A percentile compares a stretch with the other conserved stretches of the same genome.
Conservation (phyloP, 2,329 filamentous ascomycete genomes). For the Phaeosphaeriaceae sp. region DNA sequence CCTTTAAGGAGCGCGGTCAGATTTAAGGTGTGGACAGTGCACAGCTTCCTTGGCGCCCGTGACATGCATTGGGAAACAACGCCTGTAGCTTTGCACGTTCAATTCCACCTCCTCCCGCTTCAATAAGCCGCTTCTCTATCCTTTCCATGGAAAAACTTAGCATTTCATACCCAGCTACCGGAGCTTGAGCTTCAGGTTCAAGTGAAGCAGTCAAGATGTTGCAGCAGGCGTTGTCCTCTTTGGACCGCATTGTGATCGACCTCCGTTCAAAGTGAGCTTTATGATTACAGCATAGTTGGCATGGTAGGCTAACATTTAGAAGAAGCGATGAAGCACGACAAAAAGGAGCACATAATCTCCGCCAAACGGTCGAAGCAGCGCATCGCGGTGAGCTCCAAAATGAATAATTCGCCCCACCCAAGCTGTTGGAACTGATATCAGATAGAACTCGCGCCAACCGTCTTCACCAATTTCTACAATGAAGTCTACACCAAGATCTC, state of each 20-base stretch:
- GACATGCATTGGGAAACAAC: constrained; percentile 16
- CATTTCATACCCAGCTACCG: constrained; percentile 28
- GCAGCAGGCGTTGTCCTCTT: constrained; percentile 43
- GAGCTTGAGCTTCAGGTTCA: constrained; percentile 34
- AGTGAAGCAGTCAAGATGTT: constrained; percentile 48
- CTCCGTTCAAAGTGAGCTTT: constrained; percentile 60
- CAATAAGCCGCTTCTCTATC: constrained; percentile 17
- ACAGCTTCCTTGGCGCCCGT: constrained; percentile 24
- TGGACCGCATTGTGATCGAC: constrained; percentile 63
- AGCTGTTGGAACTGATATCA: constrained; percentile 23
- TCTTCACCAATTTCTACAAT: constrained; percentile 75
- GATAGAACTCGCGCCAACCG: constrained; percentile 77
- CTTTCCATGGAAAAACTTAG: constrained; percentile 43
- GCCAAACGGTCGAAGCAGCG: constrained; percentile 52
- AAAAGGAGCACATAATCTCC: constrained; percentile 52
- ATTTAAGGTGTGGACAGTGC: constrained; percentile 20
- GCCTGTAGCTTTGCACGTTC: constrained; percentile 23
- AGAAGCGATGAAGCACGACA: constrained; percentile 55
- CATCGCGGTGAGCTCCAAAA: constrained; percentile 51
- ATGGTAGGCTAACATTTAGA: constrained; percentile 18
- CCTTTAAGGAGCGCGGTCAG: constrained; percentile 5
- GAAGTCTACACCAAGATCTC: constrained; percentile 70
- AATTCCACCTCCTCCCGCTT: constrained; percentile 15
- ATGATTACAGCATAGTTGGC: neutral
- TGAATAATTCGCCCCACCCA: constrained; percentile 16